Conservation (phyloP, 2,329 filamentous ascomycete species). For the Arthrobotrys entomopaga region DNA sequence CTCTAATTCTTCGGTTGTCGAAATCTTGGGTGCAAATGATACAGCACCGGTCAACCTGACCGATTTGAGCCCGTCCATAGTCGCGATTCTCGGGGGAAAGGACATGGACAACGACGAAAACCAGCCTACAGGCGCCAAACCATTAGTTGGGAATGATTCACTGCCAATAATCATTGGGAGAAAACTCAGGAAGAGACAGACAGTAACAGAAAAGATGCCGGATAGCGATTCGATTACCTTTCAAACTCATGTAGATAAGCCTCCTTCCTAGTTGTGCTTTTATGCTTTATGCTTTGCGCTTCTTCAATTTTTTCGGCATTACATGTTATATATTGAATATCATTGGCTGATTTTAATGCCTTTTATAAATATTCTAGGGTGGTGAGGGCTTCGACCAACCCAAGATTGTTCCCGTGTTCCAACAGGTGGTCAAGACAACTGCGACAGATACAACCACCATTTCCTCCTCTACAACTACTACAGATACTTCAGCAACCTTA, state of each 20-base stretch:
- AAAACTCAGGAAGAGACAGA: conserved; percentile 25
- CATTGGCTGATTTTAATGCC: conserved; percentile 31
- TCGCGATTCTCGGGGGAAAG: conserved; percentile 13
- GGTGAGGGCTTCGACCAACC: conserved; percentile 46
- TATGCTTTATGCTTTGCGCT: background rate
- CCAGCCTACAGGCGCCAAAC: conserved; percentile 5
- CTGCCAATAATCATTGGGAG: conserved; percentile 27
- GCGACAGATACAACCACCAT: conserved; percentile 41
- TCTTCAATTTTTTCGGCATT: background rate
- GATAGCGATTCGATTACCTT: conserved; percentile 46
- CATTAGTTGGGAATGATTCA: conserved; percentile 14
- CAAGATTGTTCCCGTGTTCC: conserved; percentile 43
- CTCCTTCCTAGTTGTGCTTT: conserved; percentile 13
- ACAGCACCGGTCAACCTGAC: conserved; percentile 21
- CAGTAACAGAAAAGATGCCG: conserved; percentile 41
- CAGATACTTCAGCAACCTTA: conserved; percentile 23
- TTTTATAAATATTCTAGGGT: conserved; percentile 27
- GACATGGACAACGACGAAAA: conserved; percentile 1
- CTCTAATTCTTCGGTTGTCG: conserved; percentile 24
- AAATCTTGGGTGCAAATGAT: conserved; percentile 26
- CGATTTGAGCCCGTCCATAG: conserved; percentile 16
- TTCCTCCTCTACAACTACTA: conserved; percentile 37
- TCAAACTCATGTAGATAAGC: conserved; percentile 45
- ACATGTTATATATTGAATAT: conserved; percentile 29
- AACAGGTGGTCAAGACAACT: conserved; percentile 41